Evolutionary conservation across 352 stramenopile species (phyloP).

Genomic region (Phytopythium ostracodes): DNA sequence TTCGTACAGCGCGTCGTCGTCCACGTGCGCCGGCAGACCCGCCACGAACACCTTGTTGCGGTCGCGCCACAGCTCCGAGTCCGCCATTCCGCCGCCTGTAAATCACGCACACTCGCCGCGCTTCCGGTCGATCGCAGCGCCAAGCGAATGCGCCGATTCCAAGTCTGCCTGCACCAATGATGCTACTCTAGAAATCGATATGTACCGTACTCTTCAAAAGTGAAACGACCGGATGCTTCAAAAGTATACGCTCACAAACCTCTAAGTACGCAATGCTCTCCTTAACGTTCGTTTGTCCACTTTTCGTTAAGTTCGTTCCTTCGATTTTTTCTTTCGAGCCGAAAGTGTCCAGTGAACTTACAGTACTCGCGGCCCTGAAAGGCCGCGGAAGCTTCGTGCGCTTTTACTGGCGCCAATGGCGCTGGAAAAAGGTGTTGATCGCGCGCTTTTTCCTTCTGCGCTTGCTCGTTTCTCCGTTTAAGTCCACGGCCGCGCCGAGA

Average conservation of each 20-base stretch:
- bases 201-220: neutral
- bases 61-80: slow-evolving; percentile 76
- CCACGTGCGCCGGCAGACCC: slow-evolving; percentile 50
- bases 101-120: neutral
- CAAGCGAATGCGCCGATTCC: neutral
- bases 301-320: neutral
- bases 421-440: too few species aligned
- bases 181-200: neutral
- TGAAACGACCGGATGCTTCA: neutral
- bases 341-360: too few species aligned
- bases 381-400: too few species aligned
- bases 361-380: too few species aligned
- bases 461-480: neutral
- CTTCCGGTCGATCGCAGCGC: neutral
- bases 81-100: slow-evolving; percentile 26
- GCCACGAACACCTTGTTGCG: slow-evolving; percentile 88
- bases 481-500: neutral
- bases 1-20: slow-evolving; percentile 63
- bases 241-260: neutral
- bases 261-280: neutral
- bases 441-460: neutral
- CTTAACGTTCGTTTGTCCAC: neutral
- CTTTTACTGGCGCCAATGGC: too few species aligned
- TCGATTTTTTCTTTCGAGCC: neutral
- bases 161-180: neutral